Conservation (phyloP, 371 early-diverging fungal species). For the Mortierella sp. region DNA sequence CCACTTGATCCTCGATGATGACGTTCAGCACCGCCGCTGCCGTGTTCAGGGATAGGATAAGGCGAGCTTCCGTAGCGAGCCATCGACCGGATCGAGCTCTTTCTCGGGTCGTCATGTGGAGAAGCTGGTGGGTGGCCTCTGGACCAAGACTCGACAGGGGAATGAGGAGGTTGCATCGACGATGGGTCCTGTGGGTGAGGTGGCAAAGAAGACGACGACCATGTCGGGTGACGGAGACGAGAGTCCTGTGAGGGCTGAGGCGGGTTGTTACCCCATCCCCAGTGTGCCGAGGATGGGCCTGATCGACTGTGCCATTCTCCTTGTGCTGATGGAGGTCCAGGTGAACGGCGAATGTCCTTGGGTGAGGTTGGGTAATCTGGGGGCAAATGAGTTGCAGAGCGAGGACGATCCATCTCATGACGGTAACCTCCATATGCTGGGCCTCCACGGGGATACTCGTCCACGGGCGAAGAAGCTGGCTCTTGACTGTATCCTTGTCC, state of each 20-base stretch:
- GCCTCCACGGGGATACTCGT: background rate
- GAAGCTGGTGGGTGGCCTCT: slow-evolving; percentile 18
- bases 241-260: slow-evolving; percentile 17
- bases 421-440: background rate
- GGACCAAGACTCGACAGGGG: slow-evolving; percentile 34
- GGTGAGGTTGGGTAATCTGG: slow-evolving; percentile 32
- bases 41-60: slow-evolving; percentile 21
- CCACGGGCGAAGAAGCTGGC: background rate
- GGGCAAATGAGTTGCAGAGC: slow-evolving; percentile 8
- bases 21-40: slow-evolving; percentile 1
- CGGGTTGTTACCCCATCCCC: slow-evolving; percentile 28
- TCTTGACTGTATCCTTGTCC: slow-evolving; percentile 1
- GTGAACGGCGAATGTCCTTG: slow-evolving; percentile 28
- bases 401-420: slow-evolving; percentile 15
- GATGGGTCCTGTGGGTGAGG: slow-evolving; percentile 26
- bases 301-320: slow-evolving; percentile 22
- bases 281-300: slow-evolving; percentile 17
- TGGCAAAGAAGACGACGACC: slow-evolving; percentile 26
- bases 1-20: slow-evolving; percentile 20
- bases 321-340: slow-evolving; percentile 15
- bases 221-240: slow-evolving; percentile 32
- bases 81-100: slow-evolving; percentile 19
- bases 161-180: slow-evolving; percentile 26
- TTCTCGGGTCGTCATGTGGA: slow-evolving; percentile 18
- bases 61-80: slow-evolving; percentile 30